Conservation (phyloP, 306 rosid genomes). For the Quercus wislizeni region DNA sequence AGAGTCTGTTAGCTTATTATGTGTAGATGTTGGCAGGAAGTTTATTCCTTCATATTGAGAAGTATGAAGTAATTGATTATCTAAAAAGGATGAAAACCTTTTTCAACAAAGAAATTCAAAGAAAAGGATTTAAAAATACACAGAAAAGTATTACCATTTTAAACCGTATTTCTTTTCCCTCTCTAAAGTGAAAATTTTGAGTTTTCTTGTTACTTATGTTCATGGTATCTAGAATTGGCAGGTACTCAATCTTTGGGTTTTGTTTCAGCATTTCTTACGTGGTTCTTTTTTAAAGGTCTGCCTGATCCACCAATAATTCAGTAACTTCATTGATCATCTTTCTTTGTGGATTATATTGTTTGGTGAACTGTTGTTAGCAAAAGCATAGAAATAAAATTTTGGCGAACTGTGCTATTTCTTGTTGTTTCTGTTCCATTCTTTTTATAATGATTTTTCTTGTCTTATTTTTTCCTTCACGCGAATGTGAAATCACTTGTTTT, state of each 20-base stretch:
- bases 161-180: neutral
- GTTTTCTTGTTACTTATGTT: neutral
- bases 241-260: too few relatives aligned
- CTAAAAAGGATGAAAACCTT: neutral
- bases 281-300: too few relatives aligned
- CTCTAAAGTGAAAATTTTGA: neutral
- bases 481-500: conserved; percentile 4
- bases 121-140: neutral
- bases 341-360: neutral
- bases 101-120: neutral
- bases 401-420: neutral
- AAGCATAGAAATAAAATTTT: too few relatives aligned
- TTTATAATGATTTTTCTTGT: neutral
- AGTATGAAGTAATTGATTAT: neutral
- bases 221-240: neutral
- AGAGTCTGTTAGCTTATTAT: neutral
- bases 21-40: neutral
- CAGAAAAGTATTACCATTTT: too few relatives aligned
- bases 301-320: neutral
- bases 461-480: neutral
- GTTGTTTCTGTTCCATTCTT: neutral
- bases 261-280: too few relatives aligned
- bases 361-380: neutral
- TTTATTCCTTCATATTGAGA: neutral
- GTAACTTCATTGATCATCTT: neutral